phyloP scores from a whole-genome alignment of 192 early-diverging fungal species.

The Rhizoclosmatium sp. region DNA sequence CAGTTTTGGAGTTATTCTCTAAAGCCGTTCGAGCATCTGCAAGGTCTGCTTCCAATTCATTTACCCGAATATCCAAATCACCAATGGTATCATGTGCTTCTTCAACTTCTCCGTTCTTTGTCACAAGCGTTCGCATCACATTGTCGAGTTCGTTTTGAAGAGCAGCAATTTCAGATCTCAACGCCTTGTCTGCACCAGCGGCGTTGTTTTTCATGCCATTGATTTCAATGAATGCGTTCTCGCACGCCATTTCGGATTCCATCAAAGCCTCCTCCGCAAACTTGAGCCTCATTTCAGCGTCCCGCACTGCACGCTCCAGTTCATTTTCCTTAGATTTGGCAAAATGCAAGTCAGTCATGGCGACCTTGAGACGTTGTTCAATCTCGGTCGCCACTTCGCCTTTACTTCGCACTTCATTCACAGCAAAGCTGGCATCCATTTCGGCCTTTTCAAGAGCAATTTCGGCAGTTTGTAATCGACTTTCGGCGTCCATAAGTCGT shows the following conservation, averaged over 20 bases:
- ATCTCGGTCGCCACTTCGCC: slow-evolving; percentile 28
- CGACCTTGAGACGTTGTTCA: slow-evolving; percentile 29
- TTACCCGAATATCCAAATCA: slow-evolving; percentile 24
- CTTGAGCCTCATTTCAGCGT: slow-evolving; percentile 25
- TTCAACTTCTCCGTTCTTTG: slow-evolving; percentile 19
- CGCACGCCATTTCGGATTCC: slow-evolving; percentile 24
- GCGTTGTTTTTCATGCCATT: slow-evolving; percentile 4
- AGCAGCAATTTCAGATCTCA: slow-evolving; percentile 5
- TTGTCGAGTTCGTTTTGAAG: slow-evolving; percentile 12
- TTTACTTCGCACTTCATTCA: slow-evolving; percentile 7
- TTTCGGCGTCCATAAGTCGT: slow-evolving; percentile 22
- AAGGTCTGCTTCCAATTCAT: slow-evolving; percentile 29
- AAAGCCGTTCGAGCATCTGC: background rate
- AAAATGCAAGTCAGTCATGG: slow-evolving; percentile 35
- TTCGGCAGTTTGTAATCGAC: slow-evolving; percentile 19
- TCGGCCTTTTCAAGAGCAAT: slow-evolving; percentile 31
- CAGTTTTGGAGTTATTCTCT: background rate
- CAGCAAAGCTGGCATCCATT: slow-evolving; percentile 21
- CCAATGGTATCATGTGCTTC: slow-evolving; percentile 34
- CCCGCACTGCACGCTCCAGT: slow-evolving; percentile 19
- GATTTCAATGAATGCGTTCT: slow-evolving; percentile 15
- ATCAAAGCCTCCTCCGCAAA: slow-evolving; percentile 34
- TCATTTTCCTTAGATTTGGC: slow-evolving; percentile 24
- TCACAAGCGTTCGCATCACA: background rate
- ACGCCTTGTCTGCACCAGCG: background rate